Base-by-base conservation (phyloP, 805 yeast genomes). In the Candida awuae region DNA sequence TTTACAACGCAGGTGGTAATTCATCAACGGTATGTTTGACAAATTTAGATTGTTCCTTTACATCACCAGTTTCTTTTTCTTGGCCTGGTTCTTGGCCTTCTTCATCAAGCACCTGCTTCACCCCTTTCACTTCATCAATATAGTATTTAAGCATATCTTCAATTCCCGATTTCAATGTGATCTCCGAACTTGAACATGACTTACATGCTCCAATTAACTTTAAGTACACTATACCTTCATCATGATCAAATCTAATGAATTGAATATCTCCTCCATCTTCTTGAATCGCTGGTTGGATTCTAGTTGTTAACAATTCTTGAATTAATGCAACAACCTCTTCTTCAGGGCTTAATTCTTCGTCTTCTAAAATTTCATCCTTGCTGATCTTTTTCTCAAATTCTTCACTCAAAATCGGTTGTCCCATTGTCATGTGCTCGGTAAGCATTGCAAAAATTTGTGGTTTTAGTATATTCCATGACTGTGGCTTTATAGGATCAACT, bases 211-310 rank as follows among this genome's bases (percentile, higher is more conserved):
- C 99, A 52, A 85, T 88, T 33, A 92, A 67, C 57, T 84, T 86
- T 51, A 92, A 73, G 58, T 76, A 84, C 6, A 94, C 97, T 12
- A 82, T 77, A 2, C 98, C 98, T 1, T 82, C 71, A 42, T 80
- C 84, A 46, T 82, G 86, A 41, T 84, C 85, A 56, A 84, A 88
- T 6, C 85, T 92, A 43, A 84, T 73, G 58, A 78, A 94, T 51
- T 85, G 88, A 45, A 92, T 80, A 55, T 92, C 97, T 25, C 99
- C 99, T 46, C 99, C 99, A 54, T 92, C 99, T 54, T 92, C 99
- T 64, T 87, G 95, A 42, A 92, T 87, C 1, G 97, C 96, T 1
- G 99, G 99, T 55, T 96, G 79, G 37, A 92, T 88, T 56, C 97
- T 77, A 2, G 98, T 92, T 44, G 84, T 94, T 41, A 94, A 80